phyloP scores from a whole-genome alignment of 78 protist genomes.

The Dictyostelium firmibasis region DNA sequence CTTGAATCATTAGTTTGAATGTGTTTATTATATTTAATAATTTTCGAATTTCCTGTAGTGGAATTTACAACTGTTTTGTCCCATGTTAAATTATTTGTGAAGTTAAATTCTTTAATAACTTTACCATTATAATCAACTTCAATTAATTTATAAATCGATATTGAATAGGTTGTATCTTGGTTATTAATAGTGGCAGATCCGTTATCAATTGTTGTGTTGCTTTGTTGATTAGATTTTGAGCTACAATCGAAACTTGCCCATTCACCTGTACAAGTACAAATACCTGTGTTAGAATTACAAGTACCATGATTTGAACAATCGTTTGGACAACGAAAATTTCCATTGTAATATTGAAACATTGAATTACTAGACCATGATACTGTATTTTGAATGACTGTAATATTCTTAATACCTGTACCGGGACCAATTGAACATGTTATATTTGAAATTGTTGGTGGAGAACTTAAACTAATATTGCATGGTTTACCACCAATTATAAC shows the following conservation, averaged over 20 bases:
- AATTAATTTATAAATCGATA: neutral
- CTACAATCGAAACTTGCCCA: slow-evolving; percentile 8
- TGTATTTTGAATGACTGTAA: neutral
- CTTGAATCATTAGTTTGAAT: neutral
- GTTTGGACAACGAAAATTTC: neutral
- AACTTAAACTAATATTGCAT: neutral
- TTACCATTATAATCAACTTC: neutral
- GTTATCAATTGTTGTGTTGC: neutral
- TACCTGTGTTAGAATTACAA: neutral
- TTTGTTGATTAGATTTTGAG: neutral
- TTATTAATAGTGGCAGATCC: neutral
- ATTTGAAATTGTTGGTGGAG: neutral
- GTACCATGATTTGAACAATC: neutral
- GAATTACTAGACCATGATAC: neutral
- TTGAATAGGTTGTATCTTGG: neutral
- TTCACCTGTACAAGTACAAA: neutral
- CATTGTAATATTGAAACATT: neutral
- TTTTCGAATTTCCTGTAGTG: neutral
- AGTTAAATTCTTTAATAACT: neutral
- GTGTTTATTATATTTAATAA: neutral
- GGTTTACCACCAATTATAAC: neutral
- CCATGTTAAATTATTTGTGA: neutral
- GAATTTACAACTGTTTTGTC: neutral
- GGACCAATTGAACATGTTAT: neutral
- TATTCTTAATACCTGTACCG: neutral